Evolutionary conservation across 495 filamentous ascomycete genomes (phyloP), one percentile per base, ranked within the genome.

Genomic region (Xanthoparmelia taractica): DNA sequence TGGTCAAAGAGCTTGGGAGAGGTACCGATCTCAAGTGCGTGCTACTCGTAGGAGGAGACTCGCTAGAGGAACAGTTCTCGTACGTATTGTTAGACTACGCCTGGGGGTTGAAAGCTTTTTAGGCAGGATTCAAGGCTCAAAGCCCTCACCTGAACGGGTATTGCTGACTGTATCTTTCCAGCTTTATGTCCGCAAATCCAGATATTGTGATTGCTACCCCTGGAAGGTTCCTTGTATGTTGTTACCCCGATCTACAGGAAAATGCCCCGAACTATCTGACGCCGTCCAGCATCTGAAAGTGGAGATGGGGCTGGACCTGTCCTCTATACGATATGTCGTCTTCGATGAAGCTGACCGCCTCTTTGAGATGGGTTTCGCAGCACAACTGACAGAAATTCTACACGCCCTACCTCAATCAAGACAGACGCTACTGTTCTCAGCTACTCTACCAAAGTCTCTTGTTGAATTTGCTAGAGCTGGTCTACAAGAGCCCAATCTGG

Each of bases 311-410:
- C 78, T 98, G 58, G 88, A 96, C 70, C 77, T 98, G 37, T 88
- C 85, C 4, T 93, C 88, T 15, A 85, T 97, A 58, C 78, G 82
- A 54, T 98, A 97, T 69, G 89, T 95, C 33, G 94, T 97, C 37
- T 97, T 98, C 55, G 94, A 98, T 73, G 94, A 98, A 71, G 94
- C 94, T 18, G 94, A 98, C 79, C 81, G 94, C 56, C 78, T 98
- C 4, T 98, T 97, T 74, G 94, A 98, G 74, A 96, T 97, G 91
- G 94, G 94, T 64, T 98, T 98, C 73, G 90, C 90, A 23, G 84
- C 88, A 10, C 95, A 98, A 71, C 79, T 98, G 55, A 87, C 87
- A 4, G 95, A 98, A 74, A 97, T 98, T 80, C 75, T 97, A 52
- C 85, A 96, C 72, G 87, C 91, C 2, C 78, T 98, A 41, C 94